Evolutionary conservation across 495 filamentous ascomycete species (phyloP), one percentile per base, ranked within the genome.

Genomic region (Peziza echinospora): DNA sequence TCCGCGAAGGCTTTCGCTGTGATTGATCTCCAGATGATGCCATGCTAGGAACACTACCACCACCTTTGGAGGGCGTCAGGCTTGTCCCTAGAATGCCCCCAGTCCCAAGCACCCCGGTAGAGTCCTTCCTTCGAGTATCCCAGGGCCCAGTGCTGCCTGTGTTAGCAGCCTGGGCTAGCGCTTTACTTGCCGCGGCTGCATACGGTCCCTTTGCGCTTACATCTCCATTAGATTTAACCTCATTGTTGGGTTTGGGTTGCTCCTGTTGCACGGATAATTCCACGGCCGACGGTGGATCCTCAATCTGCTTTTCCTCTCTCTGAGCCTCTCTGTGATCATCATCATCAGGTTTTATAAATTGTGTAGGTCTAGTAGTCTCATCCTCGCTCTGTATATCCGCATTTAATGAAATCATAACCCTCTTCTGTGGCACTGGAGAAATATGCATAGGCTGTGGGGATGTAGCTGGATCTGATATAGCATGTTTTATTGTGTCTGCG

Each of bases 191-290:
- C n/a, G 47, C 47, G 39, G 40, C 47, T 42, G 11, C 30, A 48
- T 65, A 68, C 45, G 62, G 47, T 19, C 58, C 63, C 62, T 68
- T 68, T 47, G 62, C 56, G 19, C 53, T 60, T 26, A 52, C 51
- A 25, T 61, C 62, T 26, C 57, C 56, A 54, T 54, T 23, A 44
- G 49, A 17, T 50, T 13, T 30, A 58, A 26, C 69, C 59, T 30
- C 69, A 70, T 37, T 65, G 67, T 5, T 64, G 63, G 4, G 69
- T 68, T 5, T 66, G n/a, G n/a, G n/a, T n/a, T n/a, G n/a, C n/a
- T n/a, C n/a, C n/a, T n/a, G 28, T 21, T 34, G 44, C 46, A 24
- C 21, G 48, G 46, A 55, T 6, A 48, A 46, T 34, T 25, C 2
- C n/a, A 17, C 21, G 13, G 52, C 21, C 17, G 53, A 58, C 41